Percentiles rank a stretch among this genome's conserved stretches.
phyloP scores from a whole-genome alignment of 2,329 filamentous ascomycete species.

The Xylariaceae sp. region DNA sequence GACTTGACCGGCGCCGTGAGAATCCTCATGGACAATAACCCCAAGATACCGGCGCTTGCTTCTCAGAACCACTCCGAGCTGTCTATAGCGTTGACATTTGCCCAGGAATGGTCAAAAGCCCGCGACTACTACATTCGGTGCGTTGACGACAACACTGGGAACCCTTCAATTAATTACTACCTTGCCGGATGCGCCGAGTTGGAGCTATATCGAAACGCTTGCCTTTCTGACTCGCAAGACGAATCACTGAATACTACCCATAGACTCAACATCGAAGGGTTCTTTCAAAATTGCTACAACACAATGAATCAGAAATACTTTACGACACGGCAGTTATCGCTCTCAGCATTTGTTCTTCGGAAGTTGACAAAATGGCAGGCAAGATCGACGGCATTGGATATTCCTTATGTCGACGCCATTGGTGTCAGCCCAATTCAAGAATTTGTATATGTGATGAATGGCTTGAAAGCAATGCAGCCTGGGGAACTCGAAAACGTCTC shows the following conservation, averaged over 20 bases:
- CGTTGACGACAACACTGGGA: conserved; percentile 83
- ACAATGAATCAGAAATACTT: conserved; percentile 73
- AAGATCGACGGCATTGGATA: conserved; percentile 58
- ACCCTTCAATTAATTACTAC: conserved; percentile 82
- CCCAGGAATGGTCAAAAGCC: conserved; percentile 70
- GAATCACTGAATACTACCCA: conserved; percentile 47
- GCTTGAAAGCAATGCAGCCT: conserved; percentile 70
- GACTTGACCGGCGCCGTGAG: conserved; percentile 62
- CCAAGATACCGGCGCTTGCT: conserved; percentile 80
- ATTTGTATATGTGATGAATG: conserved; percentile 93
- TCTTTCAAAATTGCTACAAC: conserved; percentile 64
- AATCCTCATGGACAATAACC: conserved; percentile 55
- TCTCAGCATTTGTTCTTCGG: conserved; percentile 77
- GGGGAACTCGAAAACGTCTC: conserved; percentile 60
- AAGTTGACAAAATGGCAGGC: conserved; percentile 88
- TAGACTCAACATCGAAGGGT: conserved; percentile 60
- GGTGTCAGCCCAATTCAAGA: conserved; percentile 78
- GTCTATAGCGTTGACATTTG: conserved; percentile 69
- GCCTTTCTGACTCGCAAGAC: conserved; percentile 34
- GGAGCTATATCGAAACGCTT: conserved; percentile 67
- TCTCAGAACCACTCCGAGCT: conserved; percentile 83
- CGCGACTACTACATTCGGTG: conserved; percentile 69
- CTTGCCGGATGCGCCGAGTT: conserved; percentile 74
- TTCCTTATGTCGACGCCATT: conserved; percentile 72
- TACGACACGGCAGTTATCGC: conserved; percentile 82